phyloP scores from a whole-genome alignment of 495 filamentous ascomycete genomes.

The Margaritispora aquatica region DNA sequence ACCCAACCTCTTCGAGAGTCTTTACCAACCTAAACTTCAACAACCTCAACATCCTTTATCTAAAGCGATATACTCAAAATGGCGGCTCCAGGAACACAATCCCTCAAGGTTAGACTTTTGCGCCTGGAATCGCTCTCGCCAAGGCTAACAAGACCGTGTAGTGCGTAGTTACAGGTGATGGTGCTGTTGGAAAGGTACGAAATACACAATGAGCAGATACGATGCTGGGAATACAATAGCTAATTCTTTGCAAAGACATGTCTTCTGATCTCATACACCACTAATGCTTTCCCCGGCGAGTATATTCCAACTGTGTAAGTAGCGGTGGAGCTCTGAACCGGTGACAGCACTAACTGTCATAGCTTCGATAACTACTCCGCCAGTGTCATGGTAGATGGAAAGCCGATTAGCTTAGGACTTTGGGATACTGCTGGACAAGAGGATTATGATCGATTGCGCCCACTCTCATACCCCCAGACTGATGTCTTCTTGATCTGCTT shows the following conservation, averaged over 20 bases:
- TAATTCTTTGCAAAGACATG: slow-evolving; percentile 64
- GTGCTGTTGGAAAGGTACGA: slow-evolving; percentile 82
- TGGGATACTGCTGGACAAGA: slow-evolving; percentile 99
- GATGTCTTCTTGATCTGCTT: slow-evolving; percentile 99
- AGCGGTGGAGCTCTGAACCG: not conserved
- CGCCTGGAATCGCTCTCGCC: slow-evolving; percentile 2
- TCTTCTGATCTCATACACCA: slow-evolving; percentile 97
- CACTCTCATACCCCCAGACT: slow-evolving; percentile 95
- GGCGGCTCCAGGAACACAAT: slow-evolving; percentile 48
- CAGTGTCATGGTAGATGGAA: slow-evolving; percentile 96
- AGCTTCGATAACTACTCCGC: slow-evolving; percentile 99
- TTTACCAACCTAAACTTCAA: not conserved
- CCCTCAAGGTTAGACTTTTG: slow-evolving; percentile 44
- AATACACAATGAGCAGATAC: not conserved
- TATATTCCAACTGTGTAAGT: slow-evolving; percentile 98
- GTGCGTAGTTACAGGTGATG: slow-evolving; percentile 97
- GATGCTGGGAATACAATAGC: not conserved
- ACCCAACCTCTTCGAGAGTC: slow-evolving; percentile 12
- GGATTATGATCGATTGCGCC: slow-evolving; percentile 79
- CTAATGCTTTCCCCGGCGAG: slow-evolving; percentile 97
- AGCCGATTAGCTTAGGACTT: slow-evolving; percentile 91
- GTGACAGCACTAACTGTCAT: slow-evolving; percentile 20
- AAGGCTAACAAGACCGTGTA: slow-evolving; percentile 13
- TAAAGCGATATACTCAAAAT: slow-evolving; percentile 27
- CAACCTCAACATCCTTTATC: slow-evolving; percentile 3